Conservation (phyloP, 108 stramenopile species). For the Parmales sp. region DNA sequence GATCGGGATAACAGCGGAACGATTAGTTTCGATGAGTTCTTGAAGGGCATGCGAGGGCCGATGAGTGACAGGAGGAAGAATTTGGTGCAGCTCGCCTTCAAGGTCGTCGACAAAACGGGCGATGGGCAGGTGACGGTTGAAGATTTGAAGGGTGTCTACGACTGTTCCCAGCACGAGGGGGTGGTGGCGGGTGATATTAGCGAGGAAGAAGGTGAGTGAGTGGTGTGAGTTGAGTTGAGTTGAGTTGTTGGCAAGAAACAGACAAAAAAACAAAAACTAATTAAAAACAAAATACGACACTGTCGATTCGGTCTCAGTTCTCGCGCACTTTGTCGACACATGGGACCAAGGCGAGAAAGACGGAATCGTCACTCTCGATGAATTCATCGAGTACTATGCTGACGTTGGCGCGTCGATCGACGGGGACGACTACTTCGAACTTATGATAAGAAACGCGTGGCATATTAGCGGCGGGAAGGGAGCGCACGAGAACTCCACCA, state of each 20-base stretch:
- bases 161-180: constrained; percentile 18
- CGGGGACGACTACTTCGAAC: constrained; percentile 37
- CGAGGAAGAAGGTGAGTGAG: neutral
- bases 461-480: constrained; percentile 43
- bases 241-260: too few relatives aligned
- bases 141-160: constrained; percentile 18
- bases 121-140: constrained; percentile 19
- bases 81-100: constrained; percentile 17
- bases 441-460: constrained; percentile 43
- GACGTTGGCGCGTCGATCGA: constrained; percentile 27
- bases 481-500: neutral
- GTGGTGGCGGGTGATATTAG: neutral
- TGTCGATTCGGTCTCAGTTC: too few relatives aligned
- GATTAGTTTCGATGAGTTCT: constrained; percentile 25
- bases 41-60: constrained; percentile 25
- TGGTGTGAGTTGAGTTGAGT: too few relatives aligned
- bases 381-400: constrained; percentile 36
- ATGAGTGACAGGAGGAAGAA: constrained; percentile 3
- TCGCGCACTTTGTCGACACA: constrained; percentile 1
- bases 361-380: constrained; percentile 25
- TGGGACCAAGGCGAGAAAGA: constrained; percentile 17
- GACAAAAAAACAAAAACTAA: too few relatives aligned
- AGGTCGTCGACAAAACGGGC: constrained; percentile 19
- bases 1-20: constrained; percentile 14
- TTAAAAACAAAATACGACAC: too few relatives aligned